Conservation (phyloP, 805 yeast species). For the Pichia cabralensis region DNA sequence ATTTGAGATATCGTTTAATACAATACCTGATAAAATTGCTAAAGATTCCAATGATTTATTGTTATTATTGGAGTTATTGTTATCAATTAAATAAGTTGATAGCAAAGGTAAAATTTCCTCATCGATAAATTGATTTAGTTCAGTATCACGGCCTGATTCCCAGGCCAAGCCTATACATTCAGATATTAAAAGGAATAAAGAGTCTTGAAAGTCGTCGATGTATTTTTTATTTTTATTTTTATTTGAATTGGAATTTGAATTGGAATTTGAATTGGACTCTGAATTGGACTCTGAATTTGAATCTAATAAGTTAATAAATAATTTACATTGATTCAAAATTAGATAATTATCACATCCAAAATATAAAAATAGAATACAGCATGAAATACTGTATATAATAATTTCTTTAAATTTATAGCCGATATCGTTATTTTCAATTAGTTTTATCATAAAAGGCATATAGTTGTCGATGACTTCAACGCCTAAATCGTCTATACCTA, state of each 20-base stretch:
- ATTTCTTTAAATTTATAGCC: conserved; percentile 1
- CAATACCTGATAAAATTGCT: conserved; percentile 43
- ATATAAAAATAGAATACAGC: conserved; percentile 32
- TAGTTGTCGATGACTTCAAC: conserved; percentile 21
- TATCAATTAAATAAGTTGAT: conserved; percentile 23
- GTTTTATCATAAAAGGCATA: conserved; percentile 20
- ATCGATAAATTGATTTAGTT: conserved; percentile 18
- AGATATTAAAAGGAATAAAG: background rate
- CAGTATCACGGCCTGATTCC: conserved; percentile 23
- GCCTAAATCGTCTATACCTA: conserved; percentile 43
- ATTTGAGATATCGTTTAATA: conserved; percentile 33
- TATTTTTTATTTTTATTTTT: conserved; percentile 36
- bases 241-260: conserved; percentile 24
- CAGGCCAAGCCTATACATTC: conserved; percentile 29
- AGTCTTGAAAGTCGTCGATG: conserved; percentile 33
- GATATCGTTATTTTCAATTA: conserved; percentile 3
- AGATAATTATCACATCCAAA: conserved; percentile 42
- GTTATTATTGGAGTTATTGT: conserved; percentile 1
- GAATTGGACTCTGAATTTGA: conserved; percentile 27
- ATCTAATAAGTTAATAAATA: conserved; percentile 35
- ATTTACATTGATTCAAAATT: conserved; percentile 33
- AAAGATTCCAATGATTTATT: too few relatives aligned
- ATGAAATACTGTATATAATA: conserved; percentile 10
- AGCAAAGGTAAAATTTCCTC: conserved; percentile 7
- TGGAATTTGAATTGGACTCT: conserved; percentile 39